Conservation (phyloP, 306 rosid genomes). For the Medicago ruthenica region DNA sequence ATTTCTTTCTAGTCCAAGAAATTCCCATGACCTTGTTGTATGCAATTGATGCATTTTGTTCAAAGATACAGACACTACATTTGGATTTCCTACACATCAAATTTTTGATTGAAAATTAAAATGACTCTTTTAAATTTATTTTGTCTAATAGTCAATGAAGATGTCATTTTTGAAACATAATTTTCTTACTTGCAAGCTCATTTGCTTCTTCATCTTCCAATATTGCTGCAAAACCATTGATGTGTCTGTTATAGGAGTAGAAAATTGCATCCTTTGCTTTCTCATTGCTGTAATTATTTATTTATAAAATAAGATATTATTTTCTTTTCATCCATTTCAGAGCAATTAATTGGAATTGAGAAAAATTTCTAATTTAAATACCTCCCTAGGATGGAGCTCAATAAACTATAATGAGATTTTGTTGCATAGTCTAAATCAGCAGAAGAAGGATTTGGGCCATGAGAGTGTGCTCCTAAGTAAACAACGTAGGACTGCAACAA, state of each 20-base stretch:
- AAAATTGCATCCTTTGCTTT: conserved; percentile 57
- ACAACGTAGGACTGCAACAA: conserved; percentile 62
- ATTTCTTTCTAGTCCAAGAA: conserved; percentile 56
- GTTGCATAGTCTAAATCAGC: conserved; percentile 46
- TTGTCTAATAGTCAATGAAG: neutral
- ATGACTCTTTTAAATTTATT: neutral
- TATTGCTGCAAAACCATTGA: conserved; percentile 31
- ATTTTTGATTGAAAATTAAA: neutral
- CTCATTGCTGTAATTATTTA: conserved; percentile 45
- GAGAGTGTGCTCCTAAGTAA: conserved; percentile 54
- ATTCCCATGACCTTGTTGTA: conserved; percentile 75
- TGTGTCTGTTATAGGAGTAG: conserved; percentile 52
- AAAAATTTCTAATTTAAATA: neutral
- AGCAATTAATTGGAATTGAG: neutral
- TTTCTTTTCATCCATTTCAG: conserved; percentile 6
- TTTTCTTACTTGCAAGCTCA: conserved; percentile 50
- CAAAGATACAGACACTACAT: conserved; percentile 60
- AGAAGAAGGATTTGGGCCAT: conserved; percentile 42
- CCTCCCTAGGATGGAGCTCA: conserved; percentile 58
- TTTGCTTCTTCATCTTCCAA: conserved; percentile 51
- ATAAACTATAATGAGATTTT: conserved; percentile 47
- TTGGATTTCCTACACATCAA: conserved; percentile 55
- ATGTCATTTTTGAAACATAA: neutral
- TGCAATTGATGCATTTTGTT: conserved; percentile 57
- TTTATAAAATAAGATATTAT: neutral